Percentiles rank a stretch among this genome's conserved stretches.
Conservation (phyloP, 192 early-diverging fungal genomes). For the Rhizophagus sp. region DNA sequence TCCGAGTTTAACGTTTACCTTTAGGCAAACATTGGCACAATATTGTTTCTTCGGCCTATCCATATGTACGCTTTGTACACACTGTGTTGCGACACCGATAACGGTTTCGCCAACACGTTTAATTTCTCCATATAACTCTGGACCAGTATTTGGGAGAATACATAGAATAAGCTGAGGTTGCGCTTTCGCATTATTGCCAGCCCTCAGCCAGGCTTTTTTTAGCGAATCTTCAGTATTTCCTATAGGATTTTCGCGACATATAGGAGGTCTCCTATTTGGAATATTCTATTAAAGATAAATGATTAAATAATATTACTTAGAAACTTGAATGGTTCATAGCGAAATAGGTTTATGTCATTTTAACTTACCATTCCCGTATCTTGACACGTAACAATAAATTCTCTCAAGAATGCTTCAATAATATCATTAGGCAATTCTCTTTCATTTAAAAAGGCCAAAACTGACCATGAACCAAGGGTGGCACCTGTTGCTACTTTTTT, state of each 20-base stretch:
- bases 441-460: slow-evolving; percentile 62
- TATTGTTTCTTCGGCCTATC: slow-evolving; percentile 79
- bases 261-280: too few relatives aligned
- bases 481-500: slow-evolving; percentile 76
- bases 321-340: too few relatives aligned
- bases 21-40: slow-evolving; percentile 90
- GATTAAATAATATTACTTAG: too few relatives aligned
- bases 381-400: too few relatives aligned
- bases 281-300: too few relatives aligned
- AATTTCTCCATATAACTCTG: slow-evolving; percentile 65
- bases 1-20: slow-evolving; percentile 44
- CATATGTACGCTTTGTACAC: slow-evolving; percentile 80
- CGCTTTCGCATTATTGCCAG: slow-evolving; percentile 46
- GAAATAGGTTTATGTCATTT: too few relatives aligned
- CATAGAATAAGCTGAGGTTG: slow-evolving; percentile 81
- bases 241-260: too few relatives aligned
- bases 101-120: slow-evolving; percentile 88
- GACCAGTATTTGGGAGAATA: slow-evolving; percentile 73
- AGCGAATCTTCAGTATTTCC: too few relatives aligned
- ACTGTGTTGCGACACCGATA: slow-evolving; percentile 87
- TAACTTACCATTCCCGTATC: too few relatives aligned
- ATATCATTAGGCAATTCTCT: too few relatives aligned
- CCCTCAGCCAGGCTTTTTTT: too few relatives aligned
- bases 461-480: slow-evolving; percentile 74
- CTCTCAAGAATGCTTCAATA: too few relatives aligned